Base-by-base conservation (phyloP, 805 yeast species). In the Schwanniomyces polymorphus region DNA sequence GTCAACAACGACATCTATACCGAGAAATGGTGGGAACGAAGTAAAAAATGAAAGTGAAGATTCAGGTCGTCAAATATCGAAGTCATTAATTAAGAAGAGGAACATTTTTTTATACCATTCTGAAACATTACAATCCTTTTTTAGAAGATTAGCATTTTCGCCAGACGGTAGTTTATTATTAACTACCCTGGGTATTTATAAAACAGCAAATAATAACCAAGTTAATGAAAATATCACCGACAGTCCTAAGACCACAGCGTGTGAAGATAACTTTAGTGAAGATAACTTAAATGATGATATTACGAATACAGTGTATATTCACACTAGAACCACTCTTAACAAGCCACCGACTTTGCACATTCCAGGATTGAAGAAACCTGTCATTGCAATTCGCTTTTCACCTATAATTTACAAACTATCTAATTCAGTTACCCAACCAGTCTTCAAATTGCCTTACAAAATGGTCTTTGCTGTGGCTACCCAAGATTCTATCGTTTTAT, bases 391-490 rank as follows among this genome's bases (percentile, higher is more conserved):
- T 10, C 67, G 86, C 12, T 94, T 94, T 65, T 85, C 85, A 33
- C 96, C 96, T 0, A 66, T 78, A 2, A 60, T 76, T 29, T 91
- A 84, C 61, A 67, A 72, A 46, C 64, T 75, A 29, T 55, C 64
- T 12, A 25, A 28, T 5, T 23, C 27, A 5, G 43, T 34, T 3
- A 26, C 26, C 2, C 17, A 28, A 7, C 64, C 72, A 1, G 76
- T 76, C 11, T 77, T 89, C 50, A 65, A 72, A 4, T 65, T 91
- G 39, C 86, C 89, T 1, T 91, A 94, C 59, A 80, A 90, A 51
- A 79, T 94, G 82, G 68, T 92, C 0, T 91, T 87, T 68, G 98
- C 97, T 0, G 86, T 94, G 16, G 98, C 97, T 0, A 91, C 97
- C 0, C 91, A 88, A 47, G 97, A 89, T 61, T 79, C 91, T 11